Evolutionary conservation across 768 basidiomycete species (phyloP).

Genomic region (Tylopilus felleus): DNA sequence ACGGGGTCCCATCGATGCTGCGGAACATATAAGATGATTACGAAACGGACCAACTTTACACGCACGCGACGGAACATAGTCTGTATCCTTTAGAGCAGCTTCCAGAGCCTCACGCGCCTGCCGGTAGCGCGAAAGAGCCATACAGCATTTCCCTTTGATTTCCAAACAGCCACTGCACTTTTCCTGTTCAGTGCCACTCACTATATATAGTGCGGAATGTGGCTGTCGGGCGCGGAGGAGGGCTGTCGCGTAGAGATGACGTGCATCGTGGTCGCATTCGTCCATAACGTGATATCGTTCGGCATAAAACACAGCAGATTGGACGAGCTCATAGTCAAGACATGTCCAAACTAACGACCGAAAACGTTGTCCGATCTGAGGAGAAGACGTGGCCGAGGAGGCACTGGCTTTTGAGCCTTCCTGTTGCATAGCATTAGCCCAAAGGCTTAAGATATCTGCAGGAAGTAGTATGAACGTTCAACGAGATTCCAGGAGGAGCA

Average conservation of each 20-base stretch:
- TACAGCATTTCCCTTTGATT: constrained; percentile 75
- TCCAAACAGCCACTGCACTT: constrained; percentile 75
- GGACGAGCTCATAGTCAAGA: constrained; percentile 75
- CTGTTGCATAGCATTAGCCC: constrained; percentile 51
- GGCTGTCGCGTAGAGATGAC: constrained; percentile 79
- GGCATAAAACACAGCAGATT: constrained; percentile 85
- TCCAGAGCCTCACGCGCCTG: constrained; percentile 75
- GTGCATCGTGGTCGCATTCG: constrained; percentile 69
- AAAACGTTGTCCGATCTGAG: constrained; percentile 65
- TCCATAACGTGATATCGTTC: constrained; percentile 79
- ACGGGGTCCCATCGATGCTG: constrained; percentile 57
- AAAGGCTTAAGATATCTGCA: constrained; percentile 29
- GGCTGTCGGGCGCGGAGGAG: constrained; percentile 68
- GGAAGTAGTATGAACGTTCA: constrained; percentile 18
- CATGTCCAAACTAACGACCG: constrained; percentile 76
- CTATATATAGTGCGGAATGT: constrained; percentile 70
- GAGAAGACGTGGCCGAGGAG: constrained; percentile 42
- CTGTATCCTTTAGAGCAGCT: constrained; percentile 50
- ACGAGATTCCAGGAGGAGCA: constrained; percentile 3
- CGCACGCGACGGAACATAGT: constrained; percentile 58
- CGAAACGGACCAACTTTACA: constrained; percentile 15
- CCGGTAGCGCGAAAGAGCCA: constrained; percentile 65
- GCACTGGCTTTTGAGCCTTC: constrained; percentile 38
- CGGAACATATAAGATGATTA: constrained; percentile 10
- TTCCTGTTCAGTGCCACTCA: constrained; percentile 57